A percentile compares a stretch with the other conserved stretches of the same genome.
Conservation (phyloP, 176 grass and related monocot species). For the Eremochloa ophiuroides region DNA sequence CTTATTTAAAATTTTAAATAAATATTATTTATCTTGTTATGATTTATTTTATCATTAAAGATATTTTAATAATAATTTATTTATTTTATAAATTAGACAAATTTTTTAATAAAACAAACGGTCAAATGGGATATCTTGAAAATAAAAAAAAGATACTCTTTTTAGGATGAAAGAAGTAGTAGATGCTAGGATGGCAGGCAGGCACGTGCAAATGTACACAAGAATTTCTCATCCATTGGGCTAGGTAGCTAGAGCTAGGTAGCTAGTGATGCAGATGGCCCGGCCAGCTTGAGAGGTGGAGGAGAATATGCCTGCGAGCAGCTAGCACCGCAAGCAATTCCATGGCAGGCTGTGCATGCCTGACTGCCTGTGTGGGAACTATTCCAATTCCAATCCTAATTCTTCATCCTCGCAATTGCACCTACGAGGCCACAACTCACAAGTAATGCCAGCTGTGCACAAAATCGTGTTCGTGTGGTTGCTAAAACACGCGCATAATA, state of each 20-base stretch:
- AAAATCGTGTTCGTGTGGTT: neutral
- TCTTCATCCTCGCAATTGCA: neutral
- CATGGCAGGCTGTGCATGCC: neutral
- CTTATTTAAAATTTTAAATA: too few species aligned
- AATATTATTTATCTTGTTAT: too few species aligned
- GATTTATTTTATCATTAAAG: too few species aligned
- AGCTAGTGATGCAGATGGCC: neutral
- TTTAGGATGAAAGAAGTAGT: too few species aligned
- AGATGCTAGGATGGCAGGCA: neutral
- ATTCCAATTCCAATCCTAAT: neutral
- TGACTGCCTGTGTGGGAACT: neutral
- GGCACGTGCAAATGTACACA: constrained; percentile 20
- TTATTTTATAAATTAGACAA: too few species aligned
- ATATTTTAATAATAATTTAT: too few species aligned
- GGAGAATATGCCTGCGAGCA: constrained; percentile 20
- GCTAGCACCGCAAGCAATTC: constrained; percentile 10
- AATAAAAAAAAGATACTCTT: too few species aligned
- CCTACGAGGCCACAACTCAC: neutral
- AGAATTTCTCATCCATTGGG: neutral
- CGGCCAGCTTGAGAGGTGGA: neutral
- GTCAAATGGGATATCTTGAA: too few species aligned
- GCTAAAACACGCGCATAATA: neutral
- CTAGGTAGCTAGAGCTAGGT: neutral
- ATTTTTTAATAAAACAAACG: too few species aligned
- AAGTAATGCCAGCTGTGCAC: neutral